Evolutionary conservation across 257 asterid species (phyloP), one percentile per base, ranked within the genome.

Genomic region (Ilex asprella): DNA sequence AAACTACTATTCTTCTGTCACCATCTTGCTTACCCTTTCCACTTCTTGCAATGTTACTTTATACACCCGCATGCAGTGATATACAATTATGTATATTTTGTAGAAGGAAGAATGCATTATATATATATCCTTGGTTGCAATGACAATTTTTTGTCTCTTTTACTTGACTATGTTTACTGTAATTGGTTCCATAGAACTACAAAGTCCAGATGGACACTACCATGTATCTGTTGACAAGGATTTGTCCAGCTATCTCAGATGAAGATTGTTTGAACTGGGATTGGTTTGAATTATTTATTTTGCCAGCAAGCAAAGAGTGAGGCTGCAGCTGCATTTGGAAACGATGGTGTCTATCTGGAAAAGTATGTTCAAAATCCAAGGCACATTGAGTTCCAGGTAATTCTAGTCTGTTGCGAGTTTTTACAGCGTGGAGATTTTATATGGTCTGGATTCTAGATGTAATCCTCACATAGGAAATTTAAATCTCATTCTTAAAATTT

Each of bases 241-340:
- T 35, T 35, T 35, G 41, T 8, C 7, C 5, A 35, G 2, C 41
- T 35, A 35, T 35, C 41, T 35, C 7, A 35, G 41, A 35, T 35
- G 41, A 35, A 35, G 41, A 3, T 8, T 35, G 7, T 35, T 35
- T 35, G n/a, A 12, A 31, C 27, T 67, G 50, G 30, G 30, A 27
- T 67, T 59, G 51, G 67, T 31, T 55, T 51, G 16, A 4, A 60
- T 29, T 60, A 14, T 47, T 35, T 39, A 14, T 68, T 64, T 4
- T 64, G 10, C 32, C 75, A 79, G 84, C 84, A 79, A 79, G 84
- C 84, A 55, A 85, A 93, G 79, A 85, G 82, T 70, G 99, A 93
- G 79, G 99, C 99, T 71, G 99, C 91, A 50, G 99, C 97, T 76
- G 97, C 99, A 64, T 93, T 93, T 81, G 99, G 99, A 78, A 93